Evolutionary conservation across 257 asterid genomes (phyloP).

Genomic region (Cruciata laevipes): DNA sequence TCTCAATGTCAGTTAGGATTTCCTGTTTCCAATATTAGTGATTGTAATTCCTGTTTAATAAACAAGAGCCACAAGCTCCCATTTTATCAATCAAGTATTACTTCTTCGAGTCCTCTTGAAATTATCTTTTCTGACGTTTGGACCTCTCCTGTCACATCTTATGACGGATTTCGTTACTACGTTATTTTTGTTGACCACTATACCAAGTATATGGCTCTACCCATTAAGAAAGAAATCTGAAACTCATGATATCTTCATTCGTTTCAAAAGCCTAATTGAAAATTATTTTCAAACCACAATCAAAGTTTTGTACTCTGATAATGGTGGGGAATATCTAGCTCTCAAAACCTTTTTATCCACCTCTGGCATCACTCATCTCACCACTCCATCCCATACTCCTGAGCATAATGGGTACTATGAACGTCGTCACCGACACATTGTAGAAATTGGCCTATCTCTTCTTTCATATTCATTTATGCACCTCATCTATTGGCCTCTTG

Average conservation of each 20-base stretch:
- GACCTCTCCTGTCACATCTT: not conserved
- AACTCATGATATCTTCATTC: not conserved
- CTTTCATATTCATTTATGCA: not conserved
- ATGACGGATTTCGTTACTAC: not conserved
- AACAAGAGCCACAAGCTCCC: not conserved
- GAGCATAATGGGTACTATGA: conserved; percentile 1
- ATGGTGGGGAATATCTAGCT: conserved; percentile 1
- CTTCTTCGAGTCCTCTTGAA: not conserved
- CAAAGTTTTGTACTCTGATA: not conserved
- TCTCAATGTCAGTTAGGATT: too few species aligned
- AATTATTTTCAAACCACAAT: not conserved
- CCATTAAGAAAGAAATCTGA: not conserved
- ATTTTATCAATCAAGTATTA: too few species aligned
- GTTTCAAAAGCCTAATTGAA: not conserved
- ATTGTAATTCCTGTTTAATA: not conserved
- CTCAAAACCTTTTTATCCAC: not conserved
- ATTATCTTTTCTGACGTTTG: not conserved
- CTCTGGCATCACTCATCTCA: not conserved
- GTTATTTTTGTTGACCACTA: not conserved
- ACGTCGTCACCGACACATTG: not conserved
- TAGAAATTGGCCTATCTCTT: not conserved
- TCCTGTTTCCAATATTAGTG: too few species aligned
- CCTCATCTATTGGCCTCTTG: not conserved
- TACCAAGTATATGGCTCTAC: conserved; percentile 3
- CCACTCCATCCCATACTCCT: not conserved